A percentile compares a stretch with the other conserved stretches of the same genome.
Evolutionary conservation across 73 alveolate species (phyloP).

Genomic region (Symbiodinium natans): DNA sequence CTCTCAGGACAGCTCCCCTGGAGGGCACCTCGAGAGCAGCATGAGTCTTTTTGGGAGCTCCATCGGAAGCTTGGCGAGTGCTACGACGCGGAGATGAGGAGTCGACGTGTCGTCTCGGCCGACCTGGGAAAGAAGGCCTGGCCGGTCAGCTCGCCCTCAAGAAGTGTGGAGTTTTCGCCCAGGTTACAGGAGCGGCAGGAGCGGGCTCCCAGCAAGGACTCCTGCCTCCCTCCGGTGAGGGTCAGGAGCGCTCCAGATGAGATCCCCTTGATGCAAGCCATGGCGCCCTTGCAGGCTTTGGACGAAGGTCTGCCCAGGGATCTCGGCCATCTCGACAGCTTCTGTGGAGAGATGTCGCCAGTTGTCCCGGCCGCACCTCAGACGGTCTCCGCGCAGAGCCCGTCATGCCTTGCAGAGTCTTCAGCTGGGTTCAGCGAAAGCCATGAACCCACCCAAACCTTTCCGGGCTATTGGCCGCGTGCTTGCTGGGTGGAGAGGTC

Average conservation of each 20-base stretch:
- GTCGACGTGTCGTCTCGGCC: not conserved
- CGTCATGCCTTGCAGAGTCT: not conserved
- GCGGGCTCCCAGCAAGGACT: too few relatives aligned
- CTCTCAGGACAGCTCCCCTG: not conserved
- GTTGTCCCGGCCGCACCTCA: not conserved
- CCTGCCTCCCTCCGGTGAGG: too few relatives aligned
- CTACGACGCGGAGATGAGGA: constrained; percentile 1
- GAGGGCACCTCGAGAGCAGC: not conserved
- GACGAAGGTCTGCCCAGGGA: not conserved
- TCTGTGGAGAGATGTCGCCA: not conserved
- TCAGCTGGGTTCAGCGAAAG: not conserved
- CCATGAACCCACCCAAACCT: not conserved
- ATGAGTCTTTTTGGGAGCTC: constrained; percentile 34
- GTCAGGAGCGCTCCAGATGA: not conserved
- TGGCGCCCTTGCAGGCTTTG: not conserved
- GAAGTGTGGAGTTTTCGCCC: too few relatives aligned
- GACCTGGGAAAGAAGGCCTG: too few relatives aligned
- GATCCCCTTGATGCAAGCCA: not conserved
- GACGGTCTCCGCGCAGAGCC: not conserved
- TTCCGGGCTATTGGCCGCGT: not conserved
- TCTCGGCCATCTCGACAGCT: too few relatives aligned
- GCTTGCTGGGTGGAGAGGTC: not conserved
- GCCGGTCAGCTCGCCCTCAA: too few relatives aligned
- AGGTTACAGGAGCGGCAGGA: too few relatives aligned
- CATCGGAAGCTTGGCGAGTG: constrained; percentile 56